phyloP scores from a whole-genome alignment of 2,329 filamentous ascomycete species.

The Hymenoscyphus infarciens region DNA sequence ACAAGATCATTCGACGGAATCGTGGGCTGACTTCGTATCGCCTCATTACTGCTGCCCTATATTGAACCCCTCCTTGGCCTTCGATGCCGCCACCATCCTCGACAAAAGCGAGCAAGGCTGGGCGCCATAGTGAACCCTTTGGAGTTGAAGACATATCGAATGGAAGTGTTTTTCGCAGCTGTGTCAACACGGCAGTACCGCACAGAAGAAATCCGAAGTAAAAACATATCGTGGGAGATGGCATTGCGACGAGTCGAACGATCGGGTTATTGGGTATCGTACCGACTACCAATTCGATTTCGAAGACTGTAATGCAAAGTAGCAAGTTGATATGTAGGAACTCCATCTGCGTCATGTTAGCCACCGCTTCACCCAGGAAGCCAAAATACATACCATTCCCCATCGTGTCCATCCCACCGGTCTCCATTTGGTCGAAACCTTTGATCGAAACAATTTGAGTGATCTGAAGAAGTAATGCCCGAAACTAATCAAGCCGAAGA shows the following conservation, averaged over 20 bases:
- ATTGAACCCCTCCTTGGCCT: constrained; percentile 27
- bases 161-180: constrained; percentile 20
- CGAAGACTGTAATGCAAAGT: constrained; percentile 26
- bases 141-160: constrained; percentile 33
- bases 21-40: constrained; percentile 29
- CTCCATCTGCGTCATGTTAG: constrained; percentile 13
- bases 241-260: constrained; percentile 29
- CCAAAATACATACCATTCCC: constrained; percentile 26
- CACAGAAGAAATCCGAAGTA: constrained; percentile 27
- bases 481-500: constrained; percentile 31
- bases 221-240: constrained; percentile 30
- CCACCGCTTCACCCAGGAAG: neutral
- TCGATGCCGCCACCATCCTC: constrained; percentile 30
- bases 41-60: constrained; percentile 25
- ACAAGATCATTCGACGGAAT: constrained; percentile 28
- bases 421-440: constrained; percentile 23
- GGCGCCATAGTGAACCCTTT: constrained; percentile 27
- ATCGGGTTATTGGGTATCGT: constrained; percentile 26
- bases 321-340: constrained; percentile 30
- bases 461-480: constrained; percentile 28
- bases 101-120: constrained; percentile 26
- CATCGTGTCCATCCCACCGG: constrained; percentile 31
- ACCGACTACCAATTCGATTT: constrained; percentile 29
- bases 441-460: constrained; percentile 25
- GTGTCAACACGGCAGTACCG: constrained; percentile 23